Evolutionary conservation across 2,329 filamentous ascomycete genomes (phyloP), one percentile per base, ranked within the genome.

Genomic region (Sporothrix inflata): DNA sequence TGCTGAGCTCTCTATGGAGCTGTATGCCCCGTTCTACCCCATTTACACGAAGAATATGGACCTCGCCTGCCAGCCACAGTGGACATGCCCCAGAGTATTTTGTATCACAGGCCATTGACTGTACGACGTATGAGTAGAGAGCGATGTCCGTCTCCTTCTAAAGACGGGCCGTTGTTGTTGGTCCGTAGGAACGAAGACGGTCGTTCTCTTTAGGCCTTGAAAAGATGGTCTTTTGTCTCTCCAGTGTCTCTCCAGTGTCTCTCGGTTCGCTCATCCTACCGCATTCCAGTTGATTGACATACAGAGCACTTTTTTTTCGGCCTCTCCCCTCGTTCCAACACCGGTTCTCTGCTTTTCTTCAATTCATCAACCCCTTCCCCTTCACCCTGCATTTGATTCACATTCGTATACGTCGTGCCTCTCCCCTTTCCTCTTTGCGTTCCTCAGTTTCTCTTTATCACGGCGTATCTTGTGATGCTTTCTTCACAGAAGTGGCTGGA

Each of bases 11-110:
- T 63, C 14, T 12, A 14, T 30, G 40, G 63, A 14, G 21, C 42
- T 49, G 21, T 9, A n/a, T 66, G 24, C 42, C 63, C 61, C 63
- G n/a, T 34, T 16, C 24, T n/a, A 47, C 40, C 14, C 40, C 57
- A 6, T 40, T 61, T 21, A 45, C 38, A 65, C 38, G 12, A 45
- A 27, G 60, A 9, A 4, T 12, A 65, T 65, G 60, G 38, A 5
- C 60, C 38, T 42, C n/a, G 34, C 38, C 24, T 24, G 11, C 34
- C 57, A 42, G 57, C 57, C 34, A 42, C 34, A 42, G 34, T 63
- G 57, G 57, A 63, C 60, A 27, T 16, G n/a, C 60, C 27, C 60
- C 21, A 45, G 60, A 61, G 55, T 61, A 61, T 40, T 61, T 65
- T 38, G 38, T 65, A 65, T 65, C 60, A 45, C 38, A 45, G 21